Evolutionary conservation across 2,329 filamentous ascomycete species (phyloP), one percentile per base, ranked within the genome.

Genomic region (Sporothrix pseudoabietina): DNA sequence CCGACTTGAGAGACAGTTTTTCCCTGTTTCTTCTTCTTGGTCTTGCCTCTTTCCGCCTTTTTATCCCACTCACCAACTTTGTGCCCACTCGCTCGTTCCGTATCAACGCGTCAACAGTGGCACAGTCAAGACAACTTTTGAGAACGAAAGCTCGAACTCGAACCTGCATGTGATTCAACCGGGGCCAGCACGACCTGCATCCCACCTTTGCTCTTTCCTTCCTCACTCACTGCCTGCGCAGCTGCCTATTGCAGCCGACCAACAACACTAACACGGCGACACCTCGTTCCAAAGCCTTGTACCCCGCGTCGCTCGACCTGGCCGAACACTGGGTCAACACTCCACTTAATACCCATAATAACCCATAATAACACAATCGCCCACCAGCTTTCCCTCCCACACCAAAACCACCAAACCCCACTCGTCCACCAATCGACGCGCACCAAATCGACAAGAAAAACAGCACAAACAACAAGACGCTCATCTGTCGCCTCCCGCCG

Each of bases 361-460:
- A 47, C 10, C 32, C 44, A 69, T 6, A 26, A 41, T 65, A 66
- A 22, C 68, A 69, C 49, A 49, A 49, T 49, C 52, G 14, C 22
- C 41, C 55, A 30, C 69, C 41, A 47, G 22, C 69, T 30, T 14
- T 10, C 57, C 52, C 54, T 49, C 35, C 54, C 41, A 52, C 69
- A 47, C 41, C 47, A 68, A 19, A 10, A 32, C 52, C 10, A 1
- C 44, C 39, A 26, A 22, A 14, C 41, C 59, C 59, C 32, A 32
- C 47, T 35, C 57, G 30, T 44, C 71, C 59, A 54, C 71, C 71
- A 72, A 68, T 72, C 47, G 49, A n/a, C 71, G 49, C 71, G 59
- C 70, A 65, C 39, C 55, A 57, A 57, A 26, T 32, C 19, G 7
- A 57, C 68, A 70, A 68, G 19, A 71, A 19, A 19, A 71, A 71